Conservation (phyloP, 2,329 filamentous ascomycete species). For the Penicillium expansum region DNA sequence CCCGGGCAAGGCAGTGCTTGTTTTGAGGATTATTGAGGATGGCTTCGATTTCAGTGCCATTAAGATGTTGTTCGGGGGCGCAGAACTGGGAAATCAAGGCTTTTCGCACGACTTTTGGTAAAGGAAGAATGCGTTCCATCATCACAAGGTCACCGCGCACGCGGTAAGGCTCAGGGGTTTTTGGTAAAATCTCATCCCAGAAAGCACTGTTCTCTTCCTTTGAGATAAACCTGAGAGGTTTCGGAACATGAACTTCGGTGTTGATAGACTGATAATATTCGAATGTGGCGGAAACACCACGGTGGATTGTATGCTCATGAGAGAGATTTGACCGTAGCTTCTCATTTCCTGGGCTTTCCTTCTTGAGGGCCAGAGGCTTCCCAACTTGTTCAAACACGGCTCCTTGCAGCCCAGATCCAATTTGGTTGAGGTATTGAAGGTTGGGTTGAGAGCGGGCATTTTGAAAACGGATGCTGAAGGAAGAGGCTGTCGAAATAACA, state of each 20-base stretch:
- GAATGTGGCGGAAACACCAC: slow-evolving; percentile 1
- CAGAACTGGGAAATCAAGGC: slow-evolving; percentile 5
- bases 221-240: not conserved
- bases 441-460: not conserved
- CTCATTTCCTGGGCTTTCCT: slow-evolving; percentile 12
- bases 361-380: slow-evolving; percentile 2
- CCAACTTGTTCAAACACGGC: slow-evolving; percentile 10
- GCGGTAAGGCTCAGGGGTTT: not conserved
- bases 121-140: slow-evolving; percentile 9
- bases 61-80: too few species aligned
- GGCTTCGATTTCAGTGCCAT: not conserved
- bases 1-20: slow-evolving; percentile 12
- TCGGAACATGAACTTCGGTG: not conserved
- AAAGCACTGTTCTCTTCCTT: not conserved
- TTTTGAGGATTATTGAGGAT: slow-evolving; percentile 3
- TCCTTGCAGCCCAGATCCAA: slow-evolving; percentile 11
- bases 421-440: slow-evolving; percentile 9
- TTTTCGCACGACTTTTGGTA: slow-evolving; percentile 7
- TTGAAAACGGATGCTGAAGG: not conserved
- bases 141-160: slow-evolving; percentile 1
- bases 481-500: slow-evolving; percentile 6
- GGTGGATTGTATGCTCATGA: slow-evolving; percentile 4
- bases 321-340: not conserved
- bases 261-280: not conserved
- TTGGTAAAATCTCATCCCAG: slow-evolving; percentile 7